phyloP scores from a whole-genome alignment of 495 filamentous ascomycete species.

The Aspergillus avenaceus region DNA sequence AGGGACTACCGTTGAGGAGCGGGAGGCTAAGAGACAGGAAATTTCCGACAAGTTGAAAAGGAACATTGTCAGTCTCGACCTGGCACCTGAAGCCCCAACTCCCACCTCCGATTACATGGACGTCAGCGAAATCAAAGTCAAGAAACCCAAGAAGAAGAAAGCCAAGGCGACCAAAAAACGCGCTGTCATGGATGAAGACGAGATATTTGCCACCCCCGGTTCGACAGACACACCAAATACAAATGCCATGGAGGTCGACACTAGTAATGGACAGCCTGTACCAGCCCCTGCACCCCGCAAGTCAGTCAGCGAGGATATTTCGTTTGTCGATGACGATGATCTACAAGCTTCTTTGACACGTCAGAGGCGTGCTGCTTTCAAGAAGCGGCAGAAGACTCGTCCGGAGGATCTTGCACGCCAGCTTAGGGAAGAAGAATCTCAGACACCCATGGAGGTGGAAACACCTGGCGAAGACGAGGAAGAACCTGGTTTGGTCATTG shows the following conservation, averaged over 20 bases:
- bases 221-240: conserved; percentile 36
- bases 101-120: conserved; percentile 84
- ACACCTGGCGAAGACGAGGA: conserved; percentile 45
- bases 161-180: conserved; percentile 68
- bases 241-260: conserved; percentile 76
- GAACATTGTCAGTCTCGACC: conserved; percentile 72
- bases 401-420: conserved; percentile 84
- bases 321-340: conserved; percentile 88
- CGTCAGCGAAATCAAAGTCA: conserved; percentile 76
- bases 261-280: conserved; percentile 28
- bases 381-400: conserved; percentile 79
- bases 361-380: conserved; percentile 76
- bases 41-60: conserved; percentile 58
- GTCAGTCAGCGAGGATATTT: conserved; percentile 57
- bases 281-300: conserved; percentile 50
- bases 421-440: conserved; percentile 68
- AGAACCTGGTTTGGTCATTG: conserved; percentile 76
- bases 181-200: conserved; percentile 70
- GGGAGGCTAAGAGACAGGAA: conserved; percentile 54
- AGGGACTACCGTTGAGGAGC: conserved; percentile 62
- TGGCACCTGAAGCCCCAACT: conserved; percentile 56
- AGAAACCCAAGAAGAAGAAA: conserved; percentile 94
- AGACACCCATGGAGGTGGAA: conserved; percentile 49
- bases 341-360: conserved; percentile 78
- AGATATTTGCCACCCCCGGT: conserved; percentile 52